phyloP scores from a whole-genome alignment of 2,329 filamentous ascomycete species.

The Fusarium oxysporum region DNA sequence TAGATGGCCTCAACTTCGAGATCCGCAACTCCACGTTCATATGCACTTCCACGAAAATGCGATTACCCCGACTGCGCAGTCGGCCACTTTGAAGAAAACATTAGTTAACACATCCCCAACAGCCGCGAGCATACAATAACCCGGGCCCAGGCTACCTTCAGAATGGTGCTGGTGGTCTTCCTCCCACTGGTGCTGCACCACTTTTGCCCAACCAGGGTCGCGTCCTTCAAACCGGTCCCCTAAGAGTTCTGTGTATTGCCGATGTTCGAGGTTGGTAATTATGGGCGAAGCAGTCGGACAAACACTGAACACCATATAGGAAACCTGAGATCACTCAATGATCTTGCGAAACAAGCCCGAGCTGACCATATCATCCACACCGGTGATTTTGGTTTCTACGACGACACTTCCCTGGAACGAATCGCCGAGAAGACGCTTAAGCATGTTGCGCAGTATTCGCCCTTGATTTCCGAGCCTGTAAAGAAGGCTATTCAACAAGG shows the following conservation, averaged over 20 bases:
- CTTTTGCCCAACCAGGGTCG: conserved; percentile 76
- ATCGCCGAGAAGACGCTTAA: conserved; percentile 99
- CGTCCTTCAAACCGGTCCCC: conserved; percentile 72
- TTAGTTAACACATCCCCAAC: conserved; percentile 40
- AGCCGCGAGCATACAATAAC: conserved; percentile 62
- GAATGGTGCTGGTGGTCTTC: conserved; percentile 68
- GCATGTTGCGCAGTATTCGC: conserved; percentile 98
- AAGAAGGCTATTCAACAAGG: conserved; percentile 75
- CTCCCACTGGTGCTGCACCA: conserved; percentile 70
- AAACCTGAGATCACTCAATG: conserved; percentile 94
- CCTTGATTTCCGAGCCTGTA: conserved; percentile 83
- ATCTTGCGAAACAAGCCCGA: conserved; percentile 92
- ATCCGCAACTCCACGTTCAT: conserved; percentile 26
- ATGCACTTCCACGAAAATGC: conserved; percentile 13
- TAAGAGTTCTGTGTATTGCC: conserved; percentile 76
- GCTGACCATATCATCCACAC: conserved; percentile 99
- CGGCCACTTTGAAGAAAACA: background rate
- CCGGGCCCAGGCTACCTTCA: conserved; percentile 70
- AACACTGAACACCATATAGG: conserved; percentile 65
- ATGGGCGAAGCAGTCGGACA: conserved; percentile 24
- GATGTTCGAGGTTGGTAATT: conserved; percentile 73
- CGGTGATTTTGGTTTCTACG: conserved; percentile 99
- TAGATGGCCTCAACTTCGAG: conserved; percentile 29
- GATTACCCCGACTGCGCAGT: background rate
- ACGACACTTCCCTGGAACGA: conserved; percentile 92